phyloP scores from a whole-genome alignment of 495 filamentous ascomycete genomes.

The Filosporella fistucella region DNA sequence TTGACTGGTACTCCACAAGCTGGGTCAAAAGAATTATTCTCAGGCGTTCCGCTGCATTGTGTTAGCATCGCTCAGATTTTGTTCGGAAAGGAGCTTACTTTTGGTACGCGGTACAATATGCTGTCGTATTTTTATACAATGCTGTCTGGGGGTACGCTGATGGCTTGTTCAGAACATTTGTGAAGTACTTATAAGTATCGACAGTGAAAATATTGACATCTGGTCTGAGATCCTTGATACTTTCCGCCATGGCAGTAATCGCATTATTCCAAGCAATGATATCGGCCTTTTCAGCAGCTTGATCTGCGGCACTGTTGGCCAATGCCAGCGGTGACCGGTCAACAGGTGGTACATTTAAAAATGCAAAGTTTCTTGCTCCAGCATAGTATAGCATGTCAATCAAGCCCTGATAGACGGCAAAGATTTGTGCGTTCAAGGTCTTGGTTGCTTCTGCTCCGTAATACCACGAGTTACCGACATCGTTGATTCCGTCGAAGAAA shows the following conservation, averaged over 20 bases:
- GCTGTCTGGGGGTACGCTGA: slow-evolving; percentile 35
- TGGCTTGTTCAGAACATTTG: slow-evolving; percentile 50
- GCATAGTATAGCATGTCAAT: slow-evolving; percentile 33
- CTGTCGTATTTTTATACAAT: slow-evolving; percentile 47
- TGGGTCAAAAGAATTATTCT: slow-evolving; percentile 37
- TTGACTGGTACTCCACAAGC: slow-evolving; percentile 49
- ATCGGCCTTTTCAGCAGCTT: slow-evolving; percentile 19
- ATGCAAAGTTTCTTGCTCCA: slow-evolving; percentile 42
- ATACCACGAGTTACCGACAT: slow-evolving; percentile 63
- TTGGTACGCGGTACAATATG: slow-evolving; percentile 47
- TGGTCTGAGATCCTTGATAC: slow-evolving; percentile 29
- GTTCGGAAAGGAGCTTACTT: slow-evolving; percentile 36
- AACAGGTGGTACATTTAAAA: slow-evolving; percentile 47
- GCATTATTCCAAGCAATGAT: slow-evolving; percentile 26
- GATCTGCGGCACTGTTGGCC: slow-evolving; percentile 1
- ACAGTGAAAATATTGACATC: slow-evolving; percentile 41
- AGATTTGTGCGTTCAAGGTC: slow-evolving; percentile 26
- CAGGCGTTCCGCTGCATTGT: slow-evolving; percentile 45
- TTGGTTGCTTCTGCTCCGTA: slow-evolving; percentile 12
- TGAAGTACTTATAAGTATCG: slow-evolving; percentile 44
- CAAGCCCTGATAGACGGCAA: slow-evolving; percentile 32
- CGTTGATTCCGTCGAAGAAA: slow-evolving; percentile 78
- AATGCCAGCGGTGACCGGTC: slow-evolving; percentile 33
- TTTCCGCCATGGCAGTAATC: slow-evolving; percentile 27
- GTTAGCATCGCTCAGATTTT: slow-evolving; percentile 11